Conservation (phyloP, 1,139 yeast genomes). For the Scheffersomyces segobiensis region DNA sequence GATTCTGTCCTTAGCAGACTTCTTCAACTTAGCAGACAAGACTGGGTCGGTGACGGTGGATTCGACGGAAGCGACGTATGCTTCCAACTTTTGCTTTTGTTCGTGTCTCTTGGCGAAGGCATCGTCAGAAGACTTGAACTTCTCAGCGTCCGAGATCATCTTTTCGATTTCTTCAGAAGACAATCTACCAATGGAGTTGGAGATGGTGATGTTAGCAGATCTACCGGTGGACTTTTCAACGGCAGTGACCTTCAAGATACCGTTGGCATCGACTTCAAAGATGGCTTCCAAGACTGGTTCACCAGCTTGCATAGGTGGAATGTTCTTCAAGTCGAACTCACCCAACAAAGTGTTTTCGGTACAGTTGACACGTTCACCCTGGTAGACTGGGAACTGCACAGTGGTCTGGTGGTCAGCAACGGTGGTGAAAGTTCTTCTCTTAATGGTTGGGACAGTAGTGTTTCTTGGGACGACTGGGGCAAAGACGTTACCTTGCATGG, state of each 20-base stretch:
- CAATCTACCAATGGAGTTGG: constrained; percentile 99
- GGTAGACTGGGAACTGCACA: constrained; percentile 99
- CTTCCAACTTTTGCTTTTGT: constrained; percentile 99
- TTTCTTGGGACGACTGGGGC: constrained; percentile 99
- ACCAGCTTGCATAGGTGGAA: constrained; percentile 99
- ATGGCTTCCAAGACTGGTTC: constrained; percentile 99
- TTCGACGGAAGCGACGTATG: constrained; percentile 97
- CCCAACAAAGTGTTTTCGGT: constrained; percentile 98
- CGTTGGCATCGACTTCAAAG: constrained; percentile 99
- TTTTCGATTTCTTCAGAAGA: constrained; percentile 96
- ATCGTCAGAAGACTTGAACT: constrained; percentile 98
- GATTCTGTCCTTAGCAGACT: constrained; percentile 96
- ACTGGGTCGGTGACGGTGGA: constrained; percentile 97
- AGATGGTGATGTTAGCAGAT: constrained; percentile 98
- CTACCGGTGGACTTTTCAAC: constrained; percentile 99
- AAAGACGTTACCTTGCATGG: constrained; percentile 99
- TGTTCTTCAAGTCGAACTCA: constrained; percentile 98
- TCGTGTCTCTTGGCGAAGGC: constrained; percentile 99
- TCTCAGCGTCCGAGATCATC: constrained; percentile 98
- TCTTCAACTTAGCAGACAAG: constrained; percentile 96
- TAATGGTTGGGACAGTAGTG: constrained; percentile 99
- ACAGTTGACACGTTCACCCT: constrained; percentile 99
- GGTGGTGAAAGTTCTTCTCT: constrained; percentile 99
- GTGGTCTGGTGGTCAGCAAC: constrained; percentile 99
- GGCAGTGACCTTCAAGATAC: constrained; percentile 99